Evolutionary conservation across 2,329 filamentous ascomycete genomes (phyloP).

Genomic region (Ramichloridium luteum): DNA sequence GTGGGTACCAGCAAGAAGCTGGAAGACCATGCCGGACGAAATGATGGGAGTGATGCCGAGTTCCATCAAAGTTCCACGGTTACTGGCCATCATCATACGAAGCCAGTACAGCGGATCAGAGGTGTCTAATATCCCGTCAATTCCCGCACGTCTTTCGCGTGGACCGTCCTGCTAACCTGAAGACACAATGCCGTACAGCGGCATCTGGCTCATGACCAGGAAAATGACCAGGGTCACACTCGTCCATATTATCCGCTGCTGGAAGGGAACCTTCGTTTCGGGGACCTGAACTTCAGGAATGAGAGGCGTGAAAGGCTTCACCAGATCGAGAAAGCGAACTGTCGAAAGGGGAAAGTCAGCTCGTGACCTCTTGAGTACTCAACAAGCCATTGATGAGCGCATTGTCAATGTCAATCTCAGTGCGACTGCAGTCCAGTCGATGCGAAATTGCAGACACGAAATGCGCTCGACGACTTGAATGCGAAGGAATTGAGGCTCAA

Average conservation of each 20-base stretch:
- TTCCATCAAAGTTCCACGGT: slow-evolving; percentile 42
- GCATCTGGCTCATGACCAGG: slow-evolving; percentile 99
- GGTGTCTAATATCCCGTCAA: slow-evolving; percentile 38
- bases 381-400: no score
- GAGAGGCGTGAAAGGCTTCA: slow-evolving; percentile 99
- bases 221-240: slow-evolving; percentile 80
- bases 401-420: no score
- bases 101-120: slow-evolving; percentile 99
- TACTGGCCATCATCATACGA: slow-evolving; percentile 99
- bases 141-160: slow-evolving; percentile 3
- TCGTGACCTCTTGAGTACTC: no score
- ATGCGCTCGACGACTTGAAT: no score
- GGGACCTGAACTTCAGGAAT: slow-evolving; percentile 97
- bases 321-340: slow-evolving; percentile 99
- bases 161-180: slow-evolving; percentile 39
- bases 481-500: no score
- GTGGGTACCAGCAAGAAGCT: slow-evolving; percentile 97
- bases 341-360: slow-evolving; percentile 8
- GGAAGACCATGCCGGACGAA: slow-evolving; percentile 99
- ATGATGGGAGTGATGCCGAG: slow-evolving; percentile 79
- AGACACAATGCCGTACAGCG: slow-evolving; percentile 92
- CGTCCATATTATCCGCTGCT: slow-evolving; percentile 56
- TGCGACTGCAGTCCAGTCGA: no score
- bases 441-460: no score
- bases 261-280: slow-evolving; percentile 97